These are phyloP conservation scores for Podaxis sp. DNA, from an alignment of 768 basidiomycete genomes.

Conservation along the genomic window DNA sequence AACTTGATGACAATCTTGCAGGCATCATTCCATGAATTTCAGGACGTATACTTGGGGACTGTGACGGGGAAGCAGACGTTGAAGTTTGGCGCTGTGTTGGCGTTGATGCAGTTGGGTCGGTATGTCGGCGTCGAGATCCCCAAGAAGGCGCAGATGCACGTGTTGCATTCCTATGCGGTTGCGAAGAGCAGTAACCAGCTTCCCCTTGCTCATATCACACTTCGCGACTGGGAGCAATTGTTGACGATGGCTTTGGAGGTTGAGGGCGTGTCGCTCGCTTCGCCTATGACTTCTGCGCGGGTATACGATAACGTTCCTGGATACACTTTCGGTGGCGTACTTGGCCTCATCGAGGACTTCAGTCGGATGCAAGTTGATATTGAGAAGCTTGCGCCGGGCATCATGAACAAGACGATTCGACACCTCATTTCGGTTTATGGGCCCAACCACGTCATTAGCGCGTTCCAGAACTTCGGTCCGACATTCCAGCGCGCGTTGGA, in stretches of 20 bases:
- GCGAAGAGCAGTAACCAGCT: not conserved
- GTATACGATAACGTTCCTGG: not conserved
- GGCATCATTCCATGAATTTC: not conserved
- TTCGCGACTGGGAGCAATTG: constrained; percentile 2
- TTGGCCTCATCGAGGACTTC: constrained; percentile 3
- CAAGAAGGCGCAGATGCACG: not conserved
- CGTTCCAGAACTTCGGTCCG: constrained; percentile 32
- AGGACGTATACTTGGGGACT: not conserved
- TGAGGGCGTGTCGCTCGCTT: not conserved
- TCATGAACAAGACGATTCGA: constrained; percentile 10
- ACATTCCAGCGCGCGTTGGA: constrained; percentile 25
- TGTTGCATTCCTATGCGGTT: not conserved
- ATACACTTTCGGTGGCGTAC: constrained; percentile 7
- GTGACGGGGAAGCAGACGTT: not conserved
- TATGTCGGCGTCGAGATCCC: not conserved
- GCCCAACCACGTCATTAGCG: constrained; percentile 21
- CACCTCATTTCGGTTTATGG: constrained; percentile 9
- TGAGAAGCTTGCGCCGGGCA: not conserved
- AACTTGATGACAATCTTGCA: not conserved
- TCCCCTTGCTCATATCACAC: not conserved
- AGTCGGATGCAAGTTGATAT: not conserved
- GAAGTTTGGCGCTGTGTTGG: not conserved
- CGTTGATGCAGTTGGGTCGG: not conserved
- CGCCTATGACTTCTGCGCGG: not conserved
- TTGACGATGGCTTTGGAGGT: not conserved